Evolutionary conservation across 495 filamentous ascomycete genomes (phyloP).

Genomic region (Schizothecium vesticola): DNA sequence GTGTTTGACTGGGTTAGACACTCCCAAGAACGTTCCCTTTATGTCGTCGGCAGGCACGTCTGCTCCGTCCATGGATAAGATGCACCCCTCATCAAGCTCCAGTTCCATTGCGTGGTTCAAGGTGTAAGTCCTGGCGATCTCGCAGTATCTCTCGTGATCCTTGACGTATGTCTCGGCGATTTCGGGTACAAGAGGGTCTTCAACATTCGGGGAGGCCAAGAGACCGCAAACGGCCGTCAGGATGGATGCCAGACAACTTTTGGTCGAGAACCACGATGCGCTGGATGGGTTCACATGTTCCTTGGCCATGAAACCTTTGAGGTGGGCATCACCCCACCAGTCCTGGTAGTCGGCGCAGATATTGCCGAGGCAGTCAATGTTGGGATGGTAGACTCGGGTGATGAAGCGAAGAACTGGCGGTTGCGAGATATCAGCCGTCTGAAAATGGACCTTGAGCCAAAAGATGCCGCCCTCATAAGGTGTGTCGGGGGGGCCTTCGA

Average conservation of each 20-base stretch:
- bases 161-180: conserved; percentile 19
- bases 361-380: conserved; percentile 8
- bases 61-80: background rate
- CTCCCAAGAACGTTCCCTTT: background rate
- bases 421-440: background rate
- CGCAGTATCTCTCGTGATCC: background rate
- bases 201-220: conserved; percentile 12
- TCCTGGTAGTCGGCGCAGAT: conserved; percentile 5
- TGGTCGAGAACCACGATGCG: background rate
- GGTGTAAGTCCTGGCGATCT: background rate
- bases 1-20: background rate
- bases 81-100: background rate
- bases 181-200: conserved; percentile 20
- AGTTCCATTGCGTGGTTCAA: background rate
- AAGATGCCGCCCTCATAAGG: conserved; percentile 18
- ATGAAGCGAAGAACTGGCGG: conserved; percentile 5
- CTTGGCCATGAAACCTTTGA: background rate
- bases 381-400: conserved; percentile 11
- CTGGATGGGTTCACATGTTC: background rate
- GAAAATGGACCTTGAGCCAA: conserved; percentile 9
- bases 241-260: conserved; percentile 2
- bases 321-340: conserved; percentile 5
- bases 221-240: conserved; percentile 13
- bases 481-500: conserved; percentile 19
- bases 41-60: background rate